A percentile compares a stretch with the other conserved stretches of the same genome.
These are phyloP conservation scores for Fusarium napiforme DNA, from an alignment of 2,329 filamentous ascomycete species.

Conservation along the genomic window DNA sequence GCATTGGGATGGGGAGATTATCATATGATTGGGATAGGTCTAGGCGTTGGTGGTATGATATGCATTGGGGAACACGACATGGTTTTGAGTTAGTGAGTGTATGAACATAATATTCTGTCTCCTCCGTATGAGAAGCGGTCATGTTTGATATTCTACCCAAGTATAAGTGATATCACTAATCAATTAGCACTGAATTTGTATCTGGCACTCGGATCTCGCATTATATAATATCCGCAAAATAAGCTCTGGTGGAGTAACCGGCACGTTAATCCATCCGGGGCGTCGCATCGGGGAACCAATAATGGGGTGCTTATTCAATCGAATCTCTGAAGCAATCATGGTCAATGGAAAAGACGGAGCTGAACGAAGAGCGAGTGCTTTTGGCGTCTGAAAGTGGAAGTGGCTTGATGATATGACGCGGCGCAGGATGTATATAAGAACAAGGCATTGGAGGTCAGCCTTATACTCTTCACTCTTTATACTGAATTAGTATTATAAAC, in stretches of 20 bases:
- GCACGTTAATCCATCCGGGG: conserved; percentile 28
- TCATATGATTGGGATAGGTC: conserved; percentile 24
- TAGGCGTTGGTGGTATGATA: conserved; percentile 29
- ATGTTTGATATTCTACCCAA: background rate
- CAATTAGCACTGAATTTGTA: background rate
- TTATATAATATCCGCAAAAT: background rate
- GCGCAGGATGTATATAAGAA: conserved; percentile 7
- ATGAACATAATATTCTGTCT: background rate
- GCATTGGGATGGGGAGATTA: conserved; percentile 11
- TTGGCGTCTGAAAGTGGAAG: conserved; percentile 4
- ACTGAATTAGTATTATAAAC: background rate
- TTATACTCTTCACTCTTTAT: background rate
- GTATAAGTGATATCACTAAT: background rate
- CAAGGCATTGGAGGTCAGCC: background rate
- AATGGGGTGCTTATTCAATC: conserved; percentile 35
- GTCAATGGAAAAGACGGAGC: conserved; percentile 2
- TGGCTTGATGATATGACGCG: conserved; percentile 37
- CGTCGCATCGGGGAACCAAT: conserved; percentile 31
- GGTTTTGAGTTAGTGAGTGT: background rate
- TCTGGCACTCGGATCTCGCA: conserved; percentile 25
- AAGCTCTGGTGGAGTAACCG: conserved; percentile 26
- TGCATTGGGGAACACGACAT: conserved; percentile 1
- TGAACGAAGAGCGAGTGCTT: conserved; percentile 11
- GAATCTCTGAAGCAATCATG: conserved; percentile 12
- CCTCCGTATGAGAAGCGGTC: background rate